phyloP scores from a whole-genome alignment of 257 asterid species.

The Haberlea rhodopensis region DNA sequence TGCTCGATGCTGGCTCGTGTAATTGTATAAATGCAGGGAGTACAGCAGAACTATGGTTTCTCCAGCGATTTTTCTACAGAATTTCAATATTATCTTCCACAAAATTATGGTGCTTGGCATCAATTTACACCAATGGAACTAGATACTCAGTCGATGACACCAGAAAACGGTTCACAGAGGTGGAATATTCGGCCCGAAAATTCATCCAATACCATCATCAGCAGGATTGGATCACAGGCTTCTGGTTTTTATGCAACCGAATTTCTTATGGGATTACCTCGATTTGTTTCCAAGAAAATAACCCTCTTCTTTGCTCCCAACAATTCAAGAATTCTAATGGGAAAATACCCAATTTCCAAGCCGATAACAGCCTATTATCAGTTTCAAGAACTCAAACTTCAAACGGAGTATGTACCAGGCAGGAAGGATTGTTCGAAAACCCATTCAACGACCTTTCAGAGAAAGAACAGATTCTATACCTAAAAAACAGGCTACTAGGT shows the following conservation, averaged over 20 bases:
- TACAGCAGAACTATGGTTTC: constrained; percentile 38
- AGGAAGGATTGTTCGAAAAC: background rate
- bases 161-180: constrained; percentile 26
- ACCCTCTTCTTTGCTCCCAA: constrained; percentile 23
- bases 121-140: constrained; percentile 33
- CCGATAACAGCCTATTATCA: constrained; percentile 31
- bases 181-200: constrained; percentile 32
- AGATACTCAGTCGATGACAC: constrained; percentile 30
- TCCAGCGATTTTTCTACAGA: constrained; percentile 35
- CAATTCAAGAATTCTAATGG: constrained; percentile 33
- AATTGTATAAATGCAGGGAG: constrained; percentile 39
- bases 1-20: constrained; percentile 22
- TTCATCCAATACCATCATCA: constrained; percentile 43
- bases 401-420: constrained; percentile 19
- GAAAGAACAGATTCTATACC: constrained; percentile 45
- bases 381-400: constrained; percentile 15
- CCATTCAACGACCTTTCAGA: constrained; percentile 36
- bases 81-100: constrained; percentile 30
- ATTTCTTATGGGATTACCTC: constrained; percentile 47
- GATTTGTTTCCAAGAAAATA: constrained; percentile 31
- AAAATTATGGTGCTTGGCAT: constrained; percentile 28
- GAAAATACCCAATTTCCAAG: constrained; percentile 26
- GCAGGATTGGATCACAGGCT: constrained; percentile 61
- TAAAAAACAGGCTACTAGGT: constrained; percentile 54
- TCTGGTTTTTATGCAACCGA: constrained; percentile 53